Evolutionary conservation across 1,139 yeast genomes (phyloP), one percentile per base, ranked within the genome.

Genomic region (Saccharomycopsis hybrid): DNA sequence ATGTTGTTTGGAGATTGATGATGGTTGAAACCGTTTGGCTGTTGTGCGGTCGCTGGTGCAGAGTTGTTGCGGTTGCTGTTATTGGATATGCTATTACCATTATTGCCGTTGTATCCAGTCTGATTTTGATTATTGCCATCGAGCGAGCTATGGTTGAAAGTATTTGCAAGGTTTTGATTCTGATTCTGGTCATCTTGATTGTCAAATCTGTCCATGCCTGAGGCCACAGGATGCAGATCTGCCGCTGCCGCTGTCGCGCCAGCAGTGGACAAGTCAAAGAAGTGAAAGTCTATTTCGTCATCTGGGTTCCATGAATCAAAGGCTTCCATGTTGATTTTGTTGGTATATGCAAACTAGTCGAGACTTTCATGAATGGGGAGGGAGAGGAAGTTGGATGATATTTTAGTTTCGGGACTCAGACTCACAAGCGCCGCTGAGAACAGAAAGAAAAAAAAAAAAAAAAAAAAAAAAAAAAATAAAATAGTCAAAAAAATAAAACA

Each of bases 271-370:
- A 41, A 11, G 24, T 45, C 48, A 29, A 45, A 45, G 9, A 39
- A 32, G 31, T 38, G 33, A 30, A 45, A 39, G 29, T 45, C 48
- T 41, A 45, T 29, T 5, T 45, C 38, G 29, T 39, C 48, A 4
- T 45, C 48, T 3, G 44, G 31, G 24, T 45, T 31, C 48, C 48
- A 45, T n/a, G 28, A 25, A n/a, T 45, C 39, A 28, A 45, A 45
- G 4, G 28, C 29, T 29, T 45, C 35, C 48, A 36, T 36, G 13
- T 11, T 31, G 7, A 31, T 7, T 28, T 41, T n/a, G 25, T 40
- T n/a, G 43, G 13, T 32, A 32, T 8, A 8, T 32, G 18, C 18
- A 18, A 18, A 18, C 18, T 18, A 18, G 18, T 18, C 18, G 18
- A 18, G 18, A 8, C 11, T 31, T 7, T 31, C 35, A 31, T 31